Percentiles rank a stretch among this genome's conserved stretches.
Conservation (phyloP, 345 rosid genomes). For the Triadica sebifera region DNA sequence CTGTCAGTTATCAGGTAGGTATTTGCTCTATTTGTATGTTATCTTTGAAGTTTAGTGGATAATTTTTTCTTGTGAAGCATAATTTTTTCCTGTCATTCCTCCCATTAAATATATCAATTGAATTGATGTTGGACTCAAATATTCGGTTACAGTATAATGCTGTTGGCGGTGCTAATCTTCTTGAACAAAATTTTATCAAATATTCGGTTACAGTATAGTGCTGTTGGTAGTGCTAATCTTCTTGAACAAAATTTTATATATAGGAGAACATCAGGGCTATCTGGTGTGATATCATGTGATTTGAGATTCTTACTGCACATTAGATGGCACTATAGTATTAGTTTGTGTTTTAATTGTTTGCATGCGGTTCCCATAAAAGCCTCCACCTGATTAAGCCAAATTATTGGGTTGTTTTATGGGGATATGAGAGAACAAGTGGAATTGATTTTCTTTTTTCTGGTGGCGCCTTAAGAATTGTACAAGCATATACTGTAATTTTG, state of each 20-base stretch:
- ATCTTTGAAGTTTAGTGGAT: conserved; percentile 3
- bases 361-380: too few relatives aligned
- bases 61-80: not conserved
- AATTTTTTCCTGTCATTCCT: not conserved
- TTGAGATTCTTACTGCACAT: not conserved
- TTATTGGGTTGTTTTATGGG: not conserved
- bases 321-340: not conserved
- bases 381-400: too few relatives aligned
- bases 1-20: conserved; percentile 64
- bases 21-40: conserved; percentile 6
- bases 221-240: too few relatives aligned
- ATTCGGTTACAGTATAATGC: too few relatives aligned
- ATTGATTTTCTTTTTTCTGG: not conserved
- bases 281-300: not conserved
- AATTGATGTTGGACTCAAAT: not conserved
- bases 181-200: too few relatives aligned
- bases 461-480: too few relatives aligned
- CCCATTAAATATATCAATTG: not conserved
- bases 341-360: not conserved
- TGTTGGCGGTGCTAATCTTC: too few relatives aligned
- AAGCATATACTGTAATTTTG: not conserved
- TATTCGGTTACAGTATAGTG: too few relatives aligned
- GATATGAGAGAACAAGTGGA: not conserved
- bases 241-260: not conserved
- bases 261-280: not conserved